A percentile compares a stretch with the other conserved stretches of the same genome.
phyloP scores from a whole-genome alignment of 169 alveolate genomes.

The Eimeria acervulina region DNA sequence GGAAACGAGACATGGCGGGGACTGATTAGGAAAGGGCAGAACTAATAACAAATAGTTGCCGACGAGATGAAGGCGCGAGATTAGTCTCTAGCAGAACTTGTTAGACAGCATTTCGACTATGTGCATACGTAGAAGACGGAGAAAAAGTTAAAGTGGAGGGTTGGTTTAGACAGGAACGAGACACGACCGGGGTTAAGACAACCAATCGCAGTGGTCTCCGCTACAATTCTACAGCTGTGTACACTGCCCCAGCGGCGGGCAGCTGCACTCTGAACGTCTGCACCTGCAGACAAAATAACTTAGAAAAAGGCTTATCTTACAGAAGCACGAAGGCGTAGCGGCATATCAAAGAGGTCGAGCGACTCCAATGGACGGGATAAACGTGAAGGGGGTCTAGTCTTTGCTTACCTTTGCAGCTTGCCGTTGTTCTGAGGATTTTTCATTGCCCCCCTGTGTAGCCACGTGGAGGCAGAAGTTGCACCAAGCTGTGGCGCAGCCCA shows the following conservation, averaged over 20 bases:
- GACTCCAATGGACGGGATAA: background rate
- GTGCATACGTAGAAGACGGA: background rate
- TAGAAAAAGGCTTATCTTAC: background rate
- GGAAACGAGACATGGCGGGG: background rate
- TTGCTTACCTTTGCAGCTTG: background rate
- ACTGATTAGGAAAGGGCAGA: background rate
- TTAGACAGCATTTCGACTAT: background rate
- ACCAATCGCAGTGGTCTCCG: background rate
- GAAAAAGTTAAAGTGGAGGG: background rate
- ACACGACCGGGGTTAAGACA: background rate
- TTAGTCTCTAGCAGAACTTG: background rate
- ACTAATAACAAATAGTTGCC: background rate
- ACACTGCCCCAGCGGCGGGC: background rate
- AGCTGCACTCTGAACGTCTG: background rate
- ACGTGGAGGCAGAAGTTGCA: too few relatives aligned
- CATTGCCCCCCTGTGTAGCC: background rate
- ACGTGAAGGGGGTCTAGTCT: background rate
- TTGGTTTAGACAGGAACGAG: background rate
- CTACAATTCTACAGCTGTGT: background rate
- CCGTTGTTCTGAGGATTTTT: too few relatives aligned
- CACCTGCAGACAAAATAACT: background rate
- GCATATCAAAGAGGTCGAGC: background rate
- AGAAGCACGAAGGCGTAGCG: background rate
- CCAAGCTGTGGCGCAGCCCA: too few relatives aligned
- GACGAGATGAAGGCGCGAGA: background rate